Conservation (phyloP, 2,329 filamentous ascomycete species). For the Nothophaeocryptopus gaeumannii region DNA sequence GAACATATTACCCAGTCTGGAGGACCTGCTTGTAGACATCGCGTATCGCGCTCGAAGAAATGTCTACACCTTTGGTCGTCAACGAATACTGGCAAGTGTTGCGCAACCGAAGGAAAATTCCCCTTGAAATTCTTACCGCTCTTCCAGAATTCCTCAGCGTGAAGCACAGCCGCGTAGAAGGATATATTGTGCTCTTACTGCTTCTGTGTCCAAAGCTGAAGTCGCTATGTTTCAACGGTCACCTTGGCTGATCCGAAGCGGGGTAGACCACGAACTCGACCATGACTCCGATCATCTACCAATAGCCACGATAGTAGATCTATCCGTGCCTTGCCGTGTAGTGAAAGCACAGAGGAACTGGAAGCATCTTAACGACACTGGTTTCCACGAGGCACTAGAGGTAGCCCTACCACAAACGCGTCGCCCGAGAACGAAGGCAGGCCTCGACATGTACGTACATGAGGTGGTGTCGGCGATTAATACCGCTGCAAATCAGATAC, state of each 20-base stretch:
- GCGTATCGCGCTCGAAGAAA: background rate
- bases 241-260: background rate
- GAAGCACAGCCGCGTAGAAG: too few species aligned
- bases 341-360: background rate
- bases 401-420: background rate
- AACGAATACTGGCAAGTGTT: too few species aligned
- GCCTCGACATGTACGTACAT: conserved; percentile 1
- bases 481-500: background rate
- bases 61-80: too few species aligned
- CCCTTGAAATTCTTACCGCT: too few species aligned
- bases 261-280: conserved; percentile 1
- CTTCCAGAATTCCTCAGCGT: too few species aligned
- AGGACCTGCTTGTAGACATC: conserved; percentile 3
- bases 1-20: conserved; percentile 3
- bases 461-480: conserved; percentile 1
- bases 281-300: conserved; percentile 2
- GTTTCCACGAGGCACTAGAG: background rate
- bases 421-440: conserved; percentile 2
- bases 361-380: conserved; percentile 1
- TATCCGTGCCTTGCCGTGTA: background rate
- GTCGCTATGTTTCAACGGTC: too few species aligned
- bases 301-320: background rate
- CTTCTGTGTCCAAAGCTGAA: too few species aligned
- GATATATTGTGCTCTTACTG: too few species aligned
- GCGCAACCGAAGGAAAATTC: too few species aligned